Evolutionary conservation across 192 early-diverging fungal genomes (phyloP).

Genomic region (Umbelopsis vinacea): DNA sequence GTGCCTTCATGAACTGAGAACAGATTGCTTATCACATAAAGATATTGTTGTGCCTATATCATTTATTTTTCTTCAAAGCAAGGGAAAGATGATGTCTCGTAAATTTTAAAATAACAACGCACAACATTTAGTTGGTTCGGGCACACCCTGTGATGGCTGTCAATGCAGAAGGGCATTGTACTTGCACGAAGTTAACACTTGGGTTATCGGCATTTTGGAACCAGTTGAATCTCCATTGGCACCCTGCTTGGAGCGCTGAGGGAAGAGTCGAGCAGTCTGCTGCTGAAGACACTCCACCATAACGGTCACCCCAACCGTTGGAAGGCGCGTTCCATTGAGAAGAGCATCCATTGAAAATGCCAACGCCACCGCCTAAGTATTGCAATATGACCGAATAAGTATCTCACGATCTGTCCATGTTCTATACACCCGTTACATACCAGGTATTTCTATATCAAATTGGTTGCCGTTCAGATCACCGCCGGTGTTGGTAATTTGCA

Average conservation of each 20-base stretch:
- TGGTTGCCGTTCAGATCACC: slow-evolving; percentile 24
- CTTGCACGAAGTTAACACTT: slow-evolving; percentile 24
- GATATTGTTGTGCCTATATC: too few species aligned
- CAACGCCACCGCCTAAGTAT: slow-evolving; percentile 29
- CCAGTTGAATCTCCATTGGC: slow-evolving; percentile 31
- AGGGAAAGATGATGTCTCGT: too few species aligned
- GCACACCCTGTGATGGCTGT: slow-evolving; percentile 23
- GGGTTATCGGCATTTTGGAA: slow-evolving; percentile 36
- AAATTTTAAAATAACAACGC: not conserved
- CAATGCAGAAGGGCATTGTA: slow-evolving; percentile 23
- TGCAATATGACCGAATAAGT: too few species aligned
- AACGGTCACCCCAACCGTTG: slow-evolving; percentile 27
- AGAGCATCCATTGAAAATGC: slow-evolving; percentile 32
- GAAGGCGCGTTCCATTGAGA: slow-evolving; percentile 26
- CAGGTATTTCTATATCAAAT: slow-evolving; percentile 37
- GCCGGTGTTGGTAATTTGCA: slow-evolving; percentile 35
- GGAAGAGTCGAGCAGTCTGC: slow-evolving; percentile 27
- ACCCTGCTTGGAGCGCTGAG: slow-evolving; percentile 29
- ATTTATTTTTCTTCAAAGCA: too few species aligned
- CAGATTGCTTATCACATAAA: too few species aligned
- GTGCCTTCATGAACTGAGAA: too few species aligned
- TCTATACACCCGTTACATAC: not conserved
- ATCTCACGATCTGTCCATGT: too few species aligned
- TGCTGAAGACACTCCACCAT: slow-evolving; percentile 26
- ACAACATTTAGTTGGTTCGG: slow-evolving; percentile 11